A percentile compares a stretch with the other conserved stretches of the same genome.
Conservation (phyloP, 345 rosid species). For the Moricandia arvensis region DNA sequence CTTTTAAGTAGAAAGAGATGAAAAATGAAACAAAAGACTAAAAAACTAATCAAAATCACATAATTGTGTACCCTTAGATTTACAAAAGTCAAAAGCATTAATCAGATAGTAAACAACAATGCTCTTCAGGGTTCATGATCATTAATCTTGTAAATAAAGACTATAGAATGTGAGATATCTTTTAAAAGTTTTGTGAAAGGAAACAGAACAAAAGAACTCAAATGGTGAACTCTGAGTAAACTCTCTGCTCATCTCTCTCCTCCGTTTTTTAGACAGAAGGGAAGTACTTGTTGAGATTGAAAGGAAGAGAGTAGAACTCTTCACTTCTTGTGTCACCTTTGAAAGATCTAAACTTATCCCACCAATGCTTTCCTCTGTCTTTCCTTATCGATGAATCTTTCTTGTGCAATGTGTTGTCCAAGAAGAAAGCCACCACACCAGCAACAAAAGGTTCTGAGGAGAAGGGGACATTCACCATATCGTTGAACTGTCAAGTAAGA, state of each 20-base stretch:
- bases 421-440: slow-evolving; percentile 74
- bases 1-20: not conserved
- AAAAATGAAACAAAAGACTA: slow-evolving; percentile 8
- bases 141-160: slow-evolving; percentile 29
- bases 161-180: slow-evolving; percentile 28
- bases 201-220: slow-evolving; percentile 23
- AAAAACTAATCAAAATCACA: slow-evolving; percentile 32
- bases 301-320: slow-evolving; percentile 92
- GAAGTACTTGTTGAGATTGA: slow-evolving; percentile 90
- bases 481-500: slow-evolving; percentile 72
- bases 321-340: slow-evolving; percentile 75
- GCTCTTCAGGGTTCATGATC: slow-evolving; percentile 28
- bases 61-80: slow-evolving; percentile 30
- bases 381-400: slow-evolving; percentile 58
- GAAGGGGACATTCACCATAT: slow-evolving; percentile 87
- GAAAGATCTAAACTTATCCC: slow-evolving; percentile 81
- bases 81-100: slow-evolving; percentile 31
- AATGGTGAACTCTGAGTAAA: slow-evolving; percentile 14
- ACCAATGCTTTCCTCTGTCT: slow-evolving; percentile 97
- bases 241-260: slow-evolving; percentile 15
- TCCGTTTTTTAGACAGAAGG: slow-evolving; percentile 63
- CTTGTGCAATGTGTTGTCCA: slow-evolving; percentile 72
- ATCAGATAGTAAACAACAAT: slow-evolving; percentile 21
- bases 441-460: slow-evolving; percentile 93
- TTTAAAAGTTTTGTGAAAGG: slow-evolving; percentile 8